These are phyloP conservation scores for Malassezia sp. DNA, from an alignment of 1,284 basidiomycete species.

Conservation along the genomic window DNA sequence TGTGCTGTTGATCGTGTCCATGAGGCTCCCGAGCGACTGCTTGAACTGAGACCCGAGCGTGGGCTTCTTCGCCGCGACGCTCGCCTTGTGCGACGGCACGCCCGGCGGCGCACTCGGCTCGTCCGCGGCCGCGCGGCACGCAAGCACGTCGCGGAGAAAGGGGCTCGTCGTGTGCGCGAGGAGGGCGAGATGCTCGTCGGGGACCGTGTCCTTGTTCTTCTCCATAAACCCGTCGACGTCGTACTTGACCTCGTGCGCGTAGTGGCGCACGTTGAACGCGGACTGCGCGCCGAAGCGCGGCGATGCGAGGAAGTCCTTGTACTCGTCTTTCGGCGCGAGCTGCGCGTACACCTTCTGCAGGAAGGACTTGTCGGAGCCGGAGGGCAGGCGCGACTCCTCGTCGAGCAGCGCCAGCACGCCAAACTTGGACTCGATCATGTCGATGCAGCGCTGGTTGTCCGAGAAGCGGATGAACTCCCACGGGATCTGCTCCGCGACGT, in stretches of 20 bases:
- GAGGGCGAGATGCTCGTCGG: conserved; percentile 87
- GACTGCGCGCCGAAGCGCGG: conserved; percentile 83
- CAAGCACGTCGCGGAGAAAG: conserved; percentile 88
- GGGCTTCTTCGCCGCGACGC: conserved; percentile 68
- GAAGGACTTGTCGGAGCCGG: conserved; percentile 85
- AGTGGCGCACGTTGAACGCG: conserved; percentile 95
- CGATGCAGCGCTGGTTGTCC: conserved; percentile 97
- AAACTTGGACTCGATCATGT: conserved; percentile 93
- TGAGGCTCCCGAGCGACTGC: conserved; percentile 77
- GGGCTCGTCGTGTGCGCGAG: conserved; percentile 74
- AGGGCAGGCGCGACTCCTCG: conserved; percentile 91
- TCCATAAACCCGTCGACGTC: conserved; percentile 96
- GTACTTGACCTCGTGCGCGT: conserved; percentile 95
- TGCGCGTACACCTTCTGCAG: conserved; percentile 85
- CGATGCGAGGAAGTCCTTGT: conserved; percentile 88
- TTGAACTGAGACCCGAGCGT: conserved; percentile 99
- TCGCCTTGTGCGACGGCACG: conserved; percentile 17
- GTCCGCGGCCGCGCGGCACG: conserved; percentile 65
- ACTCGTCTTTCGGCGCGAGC: conserved; percentile 65
- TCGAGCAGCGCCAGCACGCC: conserved; percentile 89
- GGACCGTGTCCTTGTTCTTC: conserved; percentile 97
- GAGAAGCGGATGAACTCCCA: conserved; percentile 99
- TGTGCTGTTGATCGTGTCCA: conserved; percentile 93
- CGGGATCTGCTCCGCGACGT: conserved; percentile 92
- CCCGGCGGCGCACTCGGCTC: conserved; percentile 42